Evolutionary conservation across 495 filamentous ascomycete species (phyloP), one percentile per base, ranked within the genome.

Genomic region (Apiosordaria backusii): DNA sequence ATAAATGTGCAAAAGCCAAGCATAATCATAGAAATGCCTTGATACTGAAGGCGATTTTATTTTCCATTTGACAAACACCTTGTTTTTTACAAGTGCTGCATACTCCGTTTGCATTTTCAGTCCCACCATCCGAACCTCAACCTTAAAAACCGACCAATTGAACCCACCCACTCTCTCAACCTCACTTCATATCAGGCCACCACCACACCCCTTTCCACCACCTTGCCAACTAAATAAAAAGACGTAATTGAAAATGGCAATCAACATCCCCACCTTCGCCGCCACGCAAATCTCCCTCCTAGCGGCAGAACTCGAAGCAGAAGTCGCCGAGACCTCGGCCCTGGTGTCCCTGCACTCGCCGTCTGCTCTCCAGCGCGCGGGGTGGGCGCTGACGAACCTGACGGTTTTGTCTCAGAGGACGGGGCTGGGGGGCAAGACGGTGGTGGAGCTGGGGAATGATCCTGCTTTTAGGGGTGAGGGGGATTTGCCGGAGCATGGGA

Each of bases 371-470:
- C 86, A 93, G 75, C 89, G 91, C 61, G 92, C 93, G 3, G 95
- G 95, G 50, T 84, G 97, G 68, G 95, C 96, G 1, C 80, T 98
- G 35, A 89, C 89, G 0, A 97, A 96, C 67, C 83, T 99, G 3
- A 71, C 84, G 21, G 78, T 96, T 15, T 76, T 83, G n/a, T 86
- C 89, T 60, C 91, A 91, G 75, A 89, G 93, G n/a, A 98, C 95
- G 0, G 96, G 95, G 0, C 78, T 97, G 9, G 96, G 94, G 22
- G 96, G 95, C 1, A 89, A 92, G 50, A 90, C 90, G 0, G 87
- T 99, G 3, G 78, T 97, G 19, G 93, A 97, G 71, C 88, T 98
- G 22, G 84, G 79, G 2, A 84, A 87, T 0, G 94, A 98, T 71
- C 70, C 83, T 2, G 92, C 93, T 3, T 84, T 90, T 16, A 73